These are phyloP conservation scores for Cenococcum geophilum DNA, from an alignment of 495 filamentous ascomycete species.

Conservation along the genomic window DNA sequence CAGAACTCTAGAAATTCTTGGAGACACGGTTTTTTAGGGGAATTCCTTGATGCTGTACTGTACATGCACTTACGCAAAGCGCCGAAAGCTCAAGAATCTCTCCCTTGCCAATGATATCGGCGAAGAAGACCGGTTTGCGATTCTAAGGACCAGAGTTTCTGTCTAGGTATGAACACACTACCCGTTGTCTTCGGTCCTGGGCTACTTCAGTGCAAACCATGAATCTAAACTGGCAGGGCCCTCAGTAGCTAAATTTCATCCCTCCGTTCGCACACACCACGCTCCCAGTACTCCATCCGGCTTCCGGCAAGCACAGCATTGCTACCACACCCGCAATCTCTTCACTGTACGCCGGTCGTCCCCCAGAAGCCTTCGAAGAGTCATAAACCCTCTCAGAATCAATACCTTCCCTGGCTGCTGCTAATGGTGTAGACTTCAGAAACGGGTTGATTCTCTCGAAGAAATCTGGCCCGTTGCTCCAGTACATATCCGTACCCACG, in stretches of 20 bases:
- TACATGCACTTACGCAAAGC: no score
- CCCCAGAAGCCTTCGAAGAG: conserved; percentile 58
- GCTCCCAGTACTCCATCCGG: conserved; percentile 74
- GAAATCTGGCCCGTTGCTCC: conserved; percentile 47
- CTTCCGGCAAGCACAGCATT: conserved; percentile 72
- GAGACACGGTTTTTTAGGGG: no score
- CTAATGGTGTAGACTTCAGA: conserved; percentile 64
- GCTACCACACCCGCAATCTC: conserved; percentile 83
- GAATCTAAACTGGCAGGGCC: not conserved
- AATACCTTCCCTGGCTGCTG: conserved; percentile 47
- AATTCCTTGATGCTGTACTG: no score
- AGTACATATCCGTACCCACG: conserved; percentile 73
- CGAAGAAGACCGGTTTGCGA: no score
- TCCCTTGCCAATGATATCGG: no score
- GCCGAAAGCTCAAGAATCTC: no score
- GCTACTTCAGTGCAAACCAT: not conserved
- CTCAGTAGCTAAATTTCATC: conserved; percentile 50
- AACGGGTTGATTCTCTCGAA: conserved; percentile 48
- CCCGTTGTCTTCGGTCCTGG: not conserved
- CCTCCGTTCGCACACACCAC: conserved; percentile 86
- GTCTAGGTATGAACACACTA: no score
- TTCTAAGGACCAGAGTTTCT: no score
- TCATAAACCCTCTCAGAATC: conserved; percentile 56
- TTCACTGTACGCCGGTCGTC: conserved; percentile 60
- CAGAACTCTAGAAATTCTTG: no score